Evolutionary conservation across 257 asterid genomes (phyloP).

Genomic region (Solanum sitiens): DNA sequence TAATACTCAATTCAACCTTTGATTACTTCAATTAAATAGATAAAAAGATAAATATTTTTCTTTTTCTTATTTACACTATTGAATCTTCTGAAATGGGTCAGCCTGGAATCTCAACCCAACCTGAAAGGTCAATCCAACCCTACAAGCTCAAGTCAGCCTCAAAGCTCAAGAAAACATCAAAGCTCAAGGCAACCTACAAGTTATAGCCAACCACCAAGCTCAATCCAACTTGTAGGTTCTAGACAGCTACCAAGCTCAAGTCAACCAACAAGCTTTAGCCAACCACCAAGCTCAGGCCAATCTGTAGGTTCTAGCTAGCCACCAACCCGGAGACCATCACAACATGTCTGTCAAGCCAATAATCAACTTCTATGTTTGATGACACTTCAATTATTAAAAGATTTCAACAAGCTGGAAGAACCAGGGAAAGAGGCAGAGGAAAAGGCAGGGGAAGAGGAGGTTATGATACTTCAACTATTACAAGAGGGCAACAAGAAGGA

Average conservation of each 20-base stretch:
- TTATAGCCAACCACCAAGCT: rapidly evolving
- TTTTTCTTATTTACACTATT: too few relatives aligned
- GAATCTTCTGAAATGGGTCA: background rate
- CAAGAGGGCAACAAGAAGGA: background rate
- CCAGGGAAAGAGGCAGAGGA: background rate
- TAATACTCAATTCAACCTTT: background rate
- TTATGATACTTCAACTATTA: background rate
- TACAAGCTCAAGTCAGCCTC: background rate
- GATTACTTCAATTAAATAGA: too few relatives aligned
- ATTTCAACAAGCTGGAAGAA: background rate
- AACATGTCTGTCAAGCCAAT: background rate
- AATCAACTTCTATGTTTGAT: background rate
- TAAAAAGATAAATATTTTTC: too few relatives aligned
- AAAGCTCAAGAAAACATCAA: rapidly evolving
- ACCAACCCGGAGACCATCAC: background rate
- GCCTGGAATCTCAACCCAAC: background rate
- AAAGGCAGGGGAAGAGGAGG: background rate
- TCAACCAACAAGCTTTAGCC: background rate
- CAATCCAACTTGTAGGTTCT: too few relatives aligned
- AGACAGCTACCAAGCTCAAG: background rate
- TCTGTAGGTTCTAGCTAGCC: background rate
- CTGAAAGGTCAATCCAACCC: background rate
- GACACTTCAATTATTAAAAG: background rate
- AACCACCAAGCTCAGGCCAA: too few relatives aligned
- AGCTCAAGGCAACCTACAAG: background rate